phyloP scores from a whole-genome alignment of 139 green algal species.

The Gonium pectorale region DNA sequence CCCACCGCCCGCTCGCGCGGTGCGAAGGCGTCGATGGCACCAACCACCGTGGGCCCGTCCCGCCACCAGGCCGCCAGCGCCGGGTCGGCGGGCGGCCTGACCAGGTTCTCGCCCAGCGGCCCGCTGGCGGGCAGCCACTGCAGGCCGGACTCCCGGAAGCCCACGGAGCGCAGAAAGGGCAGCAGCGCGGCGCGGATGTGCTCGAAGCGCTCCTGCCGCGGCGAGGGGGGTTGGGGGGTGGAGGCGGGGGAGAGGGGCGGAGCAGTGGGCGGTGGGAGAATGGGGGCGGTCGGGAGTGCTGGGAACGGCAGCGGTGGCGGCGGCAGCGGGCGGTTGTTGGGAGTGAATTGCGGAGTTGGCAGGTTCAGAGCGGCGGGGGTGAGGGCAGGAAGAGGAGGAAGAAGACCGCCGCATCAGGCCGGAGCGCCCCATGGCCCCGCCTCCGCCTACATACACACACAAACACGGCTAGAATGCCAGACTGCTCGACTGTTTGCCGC shows the following conservation, averaged over 20 bases:
- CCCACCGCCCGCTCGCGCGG: constrained; percentile 52
- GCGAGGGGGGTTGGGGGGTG: too few relatives aligned
- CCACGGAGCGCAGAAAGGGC: constrained; percentile 83
- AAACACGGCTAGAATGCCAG: too few relatives aligned
- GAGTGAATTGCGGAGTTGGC: too few relatives aligned
- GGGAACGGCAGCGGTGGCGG: too few relatives aligned
- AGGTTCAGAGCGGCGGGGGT: too few relatives aligned
- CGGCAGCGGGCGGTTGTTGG: too few relatives aligned
- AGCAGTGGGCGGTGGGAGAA: not conserved
- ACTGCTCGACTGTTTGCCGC: too few relatives aligned
- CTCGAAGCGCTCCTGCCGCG: constrained; percentile 86
- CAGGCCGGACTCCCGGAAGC: constrained; percentile 79
- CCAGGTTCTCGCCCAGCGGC: constrained; percentile 88
- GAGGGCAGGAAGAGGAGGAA: too few relatives aligned
- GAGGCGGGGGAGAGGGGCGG: too few relatives aligned
- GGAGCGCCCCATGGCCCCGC: too few relatives aligned
- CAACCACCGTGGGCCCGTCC: constrained; percentile 59
- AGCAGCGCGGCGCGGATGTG: constrained; percentile 77
- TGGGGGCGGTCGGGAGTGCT: not conserved
- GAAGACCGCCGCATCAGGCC: too few relatives aligned
- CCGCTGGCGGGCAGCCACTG: constrained; percentile 91
- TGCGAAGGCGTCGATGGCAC: constrained; percentile 85
- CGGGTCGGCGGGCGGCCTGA: constrained; percentile 57
- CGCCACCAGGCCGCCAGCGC: constrained; percentile 70
- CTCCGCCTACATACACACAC: too few relatives aligned